Conservation (phyloP, 345 rosid genomes). For the Gossypium ekmanianum region DNA sequence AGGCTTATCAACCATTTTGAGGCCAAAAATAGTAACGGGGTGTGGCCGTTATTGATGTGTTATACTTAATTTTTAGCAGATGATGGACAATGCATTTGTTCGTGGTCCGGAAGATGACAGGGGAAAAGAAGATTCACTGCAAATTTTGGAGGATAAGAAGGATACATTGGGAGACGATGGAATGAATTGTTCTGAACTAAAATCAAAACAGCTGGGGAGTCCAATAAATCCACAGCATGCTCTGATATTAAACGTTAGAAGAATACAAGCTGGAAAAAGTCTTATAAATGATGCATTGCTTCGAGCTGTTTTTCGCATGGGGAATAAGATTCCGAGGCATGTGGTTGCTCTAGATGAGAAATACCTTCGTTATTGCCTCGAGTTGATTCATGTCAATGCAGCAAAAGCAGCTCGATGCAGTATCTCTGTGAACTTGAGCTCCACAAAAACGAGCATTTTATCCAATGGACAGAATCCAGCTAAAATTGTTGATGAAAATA, state of each 20-base stretch:
- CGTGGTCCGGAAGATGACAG: conserved; percentile 34
- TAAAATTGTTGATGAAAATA: conserved; percentile 28
- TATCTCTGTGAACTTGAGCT: conserved; percentile 38
- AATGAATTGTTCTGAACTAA: conserved; percentile 26
- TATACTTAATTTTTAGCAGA: conserved; percentile 17
- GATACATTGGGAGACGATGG: conserved; percentile 21
- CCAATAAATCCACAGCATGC: conserved; percentile 37
- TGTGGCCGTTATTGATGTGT: conserved; percentile 15
- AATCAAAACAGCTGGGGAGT: conserved; percentile 32
- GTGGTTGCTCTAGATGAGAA: conserved; percentile 70
- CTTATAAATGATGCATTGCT: conserved; percentile 42
- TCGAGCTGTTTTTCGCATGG: conserved; percentile 38
- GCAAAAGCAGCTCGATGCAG: conserved; percentile 44
- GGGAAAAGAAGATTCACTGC: conserved; percentile 42
- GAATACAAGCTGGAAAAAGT: conserved; percentile 45
- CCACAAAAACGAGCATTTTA: conserved; percentile 31
- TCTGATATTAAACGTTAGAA: conserved; percentile 44
- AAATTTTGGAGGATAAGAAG: conserved; percentile 20
- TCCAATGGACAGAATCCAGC: conserved; percentile 32
- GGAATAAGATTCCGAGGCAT: conserved; percentile 65
- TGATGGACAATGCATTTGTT: conserved; percentile 47
- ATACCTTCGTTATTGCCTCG: conserved; percentile 69
- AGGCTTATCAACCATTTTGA: conserved; percentile 14
- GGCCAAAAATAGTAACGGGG: conserved; percentile 26
- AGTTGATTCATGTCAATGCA: conserved; percentile 51